These are phyloP conservation scores for Neofusicoccum kwambonambiense DNA, from an alignment of 2,329 filamentous ascomycete genomes.

Conservation along the genomic window DNA sequence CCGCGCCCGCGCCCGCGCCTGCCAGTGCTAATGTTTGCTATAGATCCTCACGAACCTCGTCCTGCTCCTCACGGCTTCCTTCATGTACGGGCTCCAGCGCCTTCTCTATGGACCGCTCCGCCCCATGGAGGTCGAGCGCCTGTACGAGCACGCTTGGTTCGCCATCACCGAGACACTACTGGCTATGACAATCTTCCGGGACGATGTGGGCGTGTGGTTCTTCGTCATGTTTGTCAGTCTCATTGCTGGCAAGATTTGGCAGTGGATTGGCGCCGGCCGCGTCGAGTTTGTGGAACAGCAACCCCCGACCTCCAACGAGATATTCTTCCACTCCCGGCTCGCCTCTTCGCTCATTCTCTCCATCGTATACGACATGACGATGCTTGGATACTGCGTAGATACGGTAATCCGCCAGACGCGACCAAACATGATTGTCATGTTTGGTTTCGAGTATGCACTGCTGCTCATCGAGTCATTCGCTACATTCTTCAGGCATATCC, in stretches of 20 bases:
- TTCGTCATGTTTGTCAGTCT: slow-evolving; percentile 93
- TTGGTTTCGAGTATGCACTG: slow-evolving; percentile 94
- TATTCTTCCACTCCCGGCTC: slow-evolving; percentile 81
- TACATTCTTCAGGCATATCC: slow-evolving; percentile 72
- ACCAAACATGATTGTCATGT: slow-evolving; percentile 99
- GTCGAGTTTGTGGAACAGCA: slow-evolving; percentile 96
- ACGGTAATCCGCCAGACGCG: slow-evolving; percentile 82
- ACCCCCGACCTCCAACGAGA: slow-evolving; percentile 75
- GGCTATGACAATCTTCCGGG: slow-evolving; percentile 97
- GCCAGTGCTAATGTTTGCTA: slow-evolving; percentile 19
- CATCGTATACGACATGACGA: slow-evolving; percentile 72
- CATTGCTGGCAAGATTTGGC: slow-evolving; percentile 94
- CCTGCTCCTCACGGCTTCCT: slow-evolving; percentile 73
- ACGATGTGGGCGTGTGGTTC: slow-evolving; percentile 92
- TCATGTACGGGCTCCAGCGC: slow-evolving; percentile 85
- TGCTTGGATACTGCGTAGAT: slow-evolving; percentile 78
- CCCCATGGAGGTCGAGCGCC: slow-evolving; percentile 91
- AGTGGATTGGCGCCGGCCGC: slow-evolving; percentile 94
- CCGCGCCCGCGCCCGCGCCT: slow-evolving; percentile 11
- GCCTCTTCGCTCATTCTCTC: slow-evolving; percentile 76
- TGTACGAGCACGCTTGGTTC: slow-evolving; percentile 98
- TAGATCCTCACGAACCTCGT: slow-evolving; percentile 90
- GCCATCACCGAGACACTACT: slow-evolving; percentile 94
- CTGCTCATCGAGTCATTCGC: slow-evolving; percentile 77
- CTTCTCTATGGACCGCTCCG: slow-evolving; percentile 88